Evolutionary conservation across 2,329 filamentous ascomycete species (phyloP), one percentile per base, ranked within the genome.

Genomic region (Aspergillus glaucus): DNA sequence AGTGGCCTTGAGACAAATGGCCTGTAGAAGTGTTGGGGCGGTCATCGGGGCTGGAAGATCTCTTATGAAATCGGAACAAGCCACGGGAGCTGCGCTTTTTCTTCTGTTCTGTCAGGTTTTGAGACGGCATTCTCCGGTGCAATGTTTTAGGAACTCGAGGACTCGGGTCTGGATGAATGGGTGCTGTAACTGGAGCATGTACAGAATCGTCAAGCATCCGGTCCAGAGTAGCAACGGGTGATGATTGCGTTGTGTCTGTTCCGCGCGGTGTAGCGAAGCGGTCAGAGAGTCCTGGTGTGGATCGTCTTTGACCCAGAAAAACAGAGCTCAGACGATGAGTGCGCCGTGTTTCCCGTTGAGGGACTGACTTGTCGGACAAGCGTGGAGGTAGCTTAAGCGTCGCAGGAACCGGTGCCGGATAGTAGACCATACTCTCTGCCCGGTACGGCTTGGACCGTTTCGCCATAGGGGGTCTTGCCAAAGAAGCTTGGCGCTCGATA

Each of bases 361-460:
- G 71, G 2, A 80, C 80, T 7, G 86, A 82, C 46, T 83, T 79
- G 59, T 85, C 87, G 1, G 91, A 95, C 45, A 97, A 73, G 59
- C 89, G 87, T 41, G 90, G 89, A 1, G 93, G 93, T 10, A 98
- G 74, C 60, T 95, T 97, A 49, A 98, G 78, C 84, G 95, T 91
- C 53, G 87, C 85, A 3, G 93, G 93, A 2, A 98, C 93, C 1
- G 89, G 91, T 3, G 93, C 93, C 12, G 93, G 93, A 66, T 98
- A 98, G 69, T 86, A 97, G 8, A 95, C 82, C 88, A 97, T 95
- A 58, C 84, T 77, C 56, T 92, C 82, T 4, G 82, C 85, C 1
- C 67, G 63, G 56, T 68, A 71, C 21, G 63, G 59, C 52, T 68
- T 59, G 10, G 67, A 60, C 44, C 68, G 60, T 47, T 61, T 64